Conservation (phyloP, 768 basidiomycete genomes). For the Tremella mesenterica region DNA sequence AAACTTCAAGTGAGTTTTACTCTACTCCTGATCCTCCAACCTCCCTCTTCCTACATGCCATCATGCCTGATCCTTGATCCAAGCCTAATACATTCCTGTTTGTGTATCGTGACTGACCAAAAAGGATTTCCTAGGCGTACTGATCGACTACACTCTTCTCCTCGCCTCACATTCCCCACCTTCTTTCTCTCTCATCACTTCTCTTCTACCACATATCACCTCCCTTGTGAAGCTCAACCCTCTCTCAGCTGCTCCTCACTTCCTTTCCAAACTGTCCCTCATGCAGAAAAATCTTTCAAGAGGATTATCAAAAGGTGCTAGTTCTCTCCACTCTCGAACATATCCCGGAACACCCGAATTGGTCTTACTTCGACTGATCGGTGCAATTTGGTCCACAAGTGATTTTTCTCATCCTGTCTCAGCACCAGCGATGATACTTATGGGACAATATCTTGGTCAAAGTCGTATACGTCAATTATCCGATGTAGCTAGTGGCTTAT, state of each 20-base stretch:
- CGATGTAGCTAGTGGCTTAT: constrained; percentile 78
- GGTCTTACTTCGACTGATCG: constrained; percentile 66
- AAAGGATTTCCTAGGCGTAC: constrained; percentile 63
- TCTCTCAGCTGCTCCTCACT: constrained; percentile 64
- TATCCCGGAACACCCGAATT: constrained; percentile 85
- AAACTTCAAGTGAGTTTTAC: constrained; percentile 73
- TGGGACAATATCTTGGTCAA: constrained; percentile 83
- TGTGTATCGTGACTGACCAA: background rate
- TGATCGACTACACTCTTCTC: constrained; percentile 81
- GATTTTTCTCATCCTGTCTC: constrained; percentile 86
- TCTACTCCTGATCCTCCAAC: background rate
- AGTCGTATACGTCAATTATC: constrained; percentile 63
- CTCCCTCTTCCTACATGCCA: too few relatives aligned
- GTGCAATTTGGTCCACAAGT: constrained; percentile 82
- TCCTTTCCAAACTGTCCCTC: constrained; percentile 68
- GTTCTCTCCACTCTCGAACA: constrained; percentile 59
- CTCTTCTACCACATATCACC: constrained; percentile 67
- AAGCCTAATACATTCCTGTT: too few relatives aligned
- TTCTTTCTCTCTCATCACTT: constrained; percentile 54
- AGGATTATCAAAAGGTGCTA: constrained; percentile 64
- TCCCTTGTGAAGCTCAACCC: constrained; percentile 74
- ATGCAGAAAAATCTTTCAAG: constrained; percentile 92
- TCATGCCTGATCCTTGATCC: too few relatives aligned
- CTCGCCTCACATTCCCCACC: constrained; percentile 59
- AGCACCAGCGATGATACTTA: constrained; percentile 74